A percentile compares a stretch with the other conserved stretches of the same genome.
These are phyloP conservation scores for Botrytis medusae DNA, from an alignment of 2,329 filamentous ascomycete species.

Conservation along the genomic window DNA sequence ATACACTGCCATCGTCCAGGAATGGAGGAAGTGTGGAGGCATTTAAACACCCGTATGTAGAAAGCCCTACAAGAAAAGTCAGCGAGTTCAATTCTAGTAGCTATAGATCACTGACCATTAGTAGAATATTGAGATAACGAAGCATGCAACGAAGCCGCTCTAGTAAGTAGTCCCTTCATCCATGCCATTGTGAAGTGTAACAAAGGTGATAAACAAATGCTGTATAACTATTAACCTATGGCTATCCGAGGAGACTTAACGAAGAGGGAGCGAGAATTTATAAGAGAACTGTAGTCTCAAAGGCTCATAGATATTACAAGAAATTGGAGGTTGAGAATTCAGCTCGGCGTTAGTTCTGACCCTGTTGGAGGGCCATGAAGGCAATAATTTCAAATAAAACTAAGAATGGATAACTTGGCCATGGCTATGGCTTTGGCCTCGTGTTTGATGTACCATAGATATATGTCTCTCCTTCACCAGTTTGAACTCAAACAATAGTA, in stretches of 20 bases:
- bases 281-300: constrained; percentile 7
- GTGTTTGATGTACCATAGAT: constrained; percentile 7
- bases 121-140: constrained; percentile 21
- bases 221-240: constrained; percentile 3
- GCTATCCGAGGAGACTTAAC: background rate
- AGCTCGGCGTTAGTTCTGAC: constrained; percentile 20
- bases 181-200: constrained; percentile 13
- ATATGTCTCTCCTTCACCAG: background rate
- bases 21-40: constrained; percentile 42
- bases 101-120: constrained; percentile 2
- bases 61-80: constrained; percentile 13
- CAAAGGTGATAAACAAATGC: background rate
- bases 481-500: background rate
- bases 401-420: background rate
- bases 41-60: constrained; percentile 39
- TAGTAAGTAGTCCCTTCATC: constrained; percentile 16
- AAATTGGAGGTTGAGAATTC: constrained; percentile 6
- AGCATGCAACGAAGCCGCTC: constrained; percentile 17
- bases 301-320: background rate
- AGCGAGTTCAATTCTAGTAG: background rate
- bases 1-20: constrained; percentile 46
- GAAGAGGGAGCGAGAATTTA: background rate
- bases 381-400: background rate
- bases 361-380: background rate
- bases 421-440: background rate